Percentiles rank a stretch among this genome's conserved stretches.
These are phyloP conservation scores for Brachypodium distachyon DNA, from an alignment of 202 grass and related monocot genomes.

Conservation along the genomic window DNA sequence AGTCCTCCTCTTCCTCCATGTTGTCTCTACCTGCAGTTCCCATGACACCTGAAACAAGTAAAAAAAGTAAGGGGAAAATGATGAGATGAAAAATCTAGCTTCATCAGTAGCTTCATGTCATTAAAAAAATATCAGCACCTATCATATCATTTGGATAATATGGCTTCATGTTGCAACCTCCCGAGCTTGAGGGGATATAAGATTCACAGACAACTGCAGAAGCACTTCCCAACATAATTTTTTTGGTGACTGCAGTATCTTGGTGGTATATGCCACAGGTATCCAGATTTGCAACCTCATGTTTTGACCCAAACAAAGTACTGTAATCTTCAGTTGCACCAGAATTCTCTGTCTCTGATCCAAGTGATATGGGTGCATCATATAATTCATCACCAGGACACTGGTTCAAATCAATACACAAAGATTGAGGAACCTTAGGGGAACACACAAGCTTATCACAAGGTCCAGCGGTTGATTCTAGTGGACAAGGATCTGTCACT, in stretches of 20 bases:
- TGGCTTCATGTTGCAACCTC: conserved; percentile 2
- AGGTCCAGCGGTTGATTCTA: conserved; percentile 4
- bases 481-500: conserved; percentile 4
- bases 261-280: conserved; percentile 15
- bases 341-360: conserved; percentile 19
- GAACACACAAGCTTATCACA: conserved; percentile 17
- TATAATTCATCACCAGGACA: conserved; percentile 44
- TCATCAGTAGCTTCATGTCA: not conserved
- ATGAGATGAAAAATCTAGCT: not conserved
- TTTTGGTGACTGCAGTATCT: not conserved
- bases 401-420: conserved; percentile 59
- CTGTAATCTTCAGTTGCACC: conserved; percentile 18
- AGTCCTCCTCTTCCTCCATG: conserved; percentile 9
- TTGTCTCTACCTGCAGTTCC: conserved; percentile 10
- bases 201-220: conserved; percentile 2
- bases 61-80: conserved; percentile 12
- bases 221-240: conserved; percentile 7
- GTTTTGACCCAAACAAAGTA: conserved; percentile 9
- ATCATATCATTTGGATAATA: conserved; percentile 18
- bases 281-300: conserved; percentile 21
- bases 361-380: conserved; percentile 18
- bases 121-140: conserved; percentile 26
- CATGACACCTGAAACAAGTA: conserved; percentile 24
- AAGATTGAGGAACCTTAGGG: conserved; percentile 35
- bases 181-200: not conserved